Evolutionary conservation across 2,329 filamentous ascomycete genomes (phyloP).

Genomic region (Alternaria sp.): DNA sequence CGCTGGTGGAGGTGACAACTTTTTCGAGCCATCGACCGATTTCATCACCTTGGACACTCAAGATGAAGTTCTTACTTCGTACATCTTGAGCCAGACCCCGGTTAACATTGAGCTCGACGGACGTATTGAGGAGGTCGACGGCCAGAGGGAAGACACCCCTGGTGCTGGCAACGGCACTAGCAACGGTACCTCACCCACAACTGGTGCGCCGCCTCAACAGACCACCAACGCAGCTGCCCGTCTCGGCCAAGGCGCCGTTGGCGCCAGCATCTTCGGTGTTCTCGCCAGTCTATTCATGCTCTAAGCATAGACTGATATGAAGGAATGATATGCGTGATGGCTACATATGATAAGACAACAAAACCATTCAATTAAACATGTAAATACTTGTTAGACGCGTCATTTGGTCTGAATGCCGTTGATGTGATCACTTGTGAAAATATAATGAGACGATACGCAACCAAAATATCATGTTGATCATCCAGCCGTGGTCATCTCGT

Average conservation of each 20-base stretch:
- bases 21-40: slow-evolving; percentile 56
- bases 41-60: slow-evolving; percentile 61
- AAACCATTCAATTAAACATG: background rate
- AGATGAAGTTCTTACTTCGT: slow-evolving; percentile 63
- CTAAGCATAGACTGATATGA: slow-evolving; percentile 4
- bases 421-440: too few species aligned
- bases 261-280: slow-evolving; percentile 17
- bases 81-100: slow-evolving; percentile 60
- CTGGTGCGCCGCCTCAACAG: slow-evolving; percentile 13
- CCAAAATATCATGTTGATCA: background rate
- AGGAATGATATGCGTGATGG: background rate
- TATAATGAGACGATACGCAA: background rate
- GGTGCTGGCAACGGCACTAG: slow-evolving; percentile 25
- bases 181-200: slow-evolving; percentile 29
- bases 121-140: slow-evolving; percentile 51
- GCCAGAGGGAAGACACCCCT: slow-evolving; percentile 22
- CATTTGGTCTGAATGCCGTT: too few species aligned
- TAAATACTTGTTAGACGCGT: background rate
- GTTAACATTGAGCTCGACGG: slow-evolving; percentile 61
- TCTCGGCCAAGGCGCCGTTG: slow-evolving; percentile 13
- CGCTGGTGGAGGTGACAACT: slow-evolving; percentile 67
- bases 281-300: slow-evolving; percentile 25
- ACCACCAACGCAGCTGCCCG: slow-evolving; percentile 21
- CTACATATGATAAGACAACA: background rate
- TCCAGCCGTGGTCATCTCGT: background rate